Evolutionary conservation across 208 protist species (phyloP).

Genomic region (Crithidia mellificae): DNA sequence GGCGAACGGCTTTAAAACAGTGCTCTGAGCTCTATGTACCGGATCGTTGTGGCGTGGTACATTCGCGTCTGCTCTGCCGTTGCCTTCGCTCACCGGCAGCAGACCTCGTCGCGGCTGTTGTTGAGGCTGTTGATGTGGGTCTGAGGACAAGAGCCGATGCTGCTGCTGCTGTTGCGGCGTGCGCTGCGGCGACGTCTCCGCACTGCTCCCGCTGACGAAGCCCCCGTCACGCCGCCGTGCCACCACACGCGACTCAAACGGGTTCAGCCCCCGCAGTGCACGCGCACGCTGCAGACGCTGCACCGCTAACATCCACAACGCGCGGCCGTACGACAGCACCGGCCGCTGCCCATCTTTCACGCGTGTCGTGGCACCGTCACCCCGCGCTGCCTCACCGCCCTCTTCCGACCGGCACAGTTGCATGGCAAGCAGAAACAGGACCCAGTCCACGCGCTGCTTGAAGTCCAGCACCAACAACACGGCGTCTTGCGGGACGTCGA

Average conservation of each 20-base stretch:
- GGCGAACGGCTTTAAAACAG: background rate
- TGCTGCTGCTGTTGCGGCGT: too few species aligned
- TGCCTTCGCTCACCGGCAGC: background rate
- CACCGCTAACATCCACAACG: constrained; percentile 76
- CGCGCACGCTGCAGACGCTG: constrained; percentile 44
- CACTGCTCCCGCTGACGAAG: background rate
- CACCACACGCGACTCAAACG: constrained; percentile 24
- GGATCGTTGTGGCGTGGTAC: background rate
- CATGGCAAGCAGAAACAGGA: constrained; percentile 48
- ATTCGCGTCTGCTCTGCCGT: background rate
- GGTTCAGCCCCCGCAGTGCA: constrained; percentile 37
- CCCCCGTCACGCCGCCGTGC: background rate
- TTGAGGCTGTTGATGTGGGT: background rate
- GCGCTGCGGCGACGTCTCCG: too few species aligned
- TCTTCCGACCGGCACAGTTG: too few species aligned
- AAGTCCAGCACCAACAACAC: constrained; percentile 76
- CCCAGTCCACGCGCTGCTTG: constrained; percentile 48
- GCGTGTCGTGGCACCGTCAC: background rate
- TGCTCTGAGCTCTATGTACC: background rate
- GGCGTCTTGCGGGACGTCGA: constrained; percentile 34
- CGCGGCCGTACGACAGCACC: constrained; percentile 63
- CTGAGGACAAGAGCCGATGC: too few species aligned
- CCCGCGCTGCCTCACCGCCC: background rate
- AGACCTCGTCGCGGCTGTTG: background rate
- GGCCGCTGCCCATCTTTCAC: background rate